Evolutionary conservation across 495 filamentous ascomycete genomes (phyloP).

Genomic region (Hypoxylon rickii): DNA sequence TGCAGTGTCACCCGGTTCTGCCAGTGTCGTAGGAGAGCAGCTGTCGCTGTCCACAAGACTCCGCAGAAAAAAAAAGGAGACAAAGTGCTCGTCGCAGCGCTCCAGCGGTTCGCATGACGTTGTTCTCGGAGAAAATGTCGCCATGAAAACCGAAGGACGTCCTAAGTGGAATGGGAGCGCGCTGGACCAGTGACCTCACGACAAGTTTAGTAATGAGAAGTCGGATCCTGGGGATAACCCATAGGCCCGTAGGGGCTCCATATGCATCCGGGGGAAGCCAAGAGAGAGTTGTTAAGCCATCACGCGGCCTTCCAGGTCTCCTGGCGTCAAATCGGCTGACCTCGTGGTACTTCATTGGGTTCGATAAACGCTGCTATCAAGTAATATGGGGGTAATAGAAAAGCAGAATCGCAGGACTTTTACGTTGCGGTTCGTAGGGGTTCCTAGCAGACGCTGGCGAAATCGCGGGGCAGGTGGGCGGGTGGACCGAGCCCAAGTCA

Average conservation of each 20-base stretch:
- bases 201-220: constrained; percentile 35
- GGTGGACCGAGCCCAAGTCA: constrained; percentile 24
- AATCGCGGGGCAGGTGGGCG: constrained; percentile 37
- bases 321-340: constrained; percentile 41
- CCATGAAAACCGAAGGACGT: constrained; percentile 25
- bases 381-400: constrained; percentile 46
- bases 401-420: constrained; percentile 29
- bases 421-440: constrained; percentile 33
- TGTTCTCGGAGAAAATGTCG: constrained; percentile 35
- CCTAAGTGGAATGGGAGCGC: constrained; percentile 15
- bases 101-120: constrained; percentile 31
- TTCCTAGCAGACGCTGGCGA: constrained; percentile 26
- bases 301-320: constrained; percentile 34
- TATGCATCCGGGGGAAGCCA: constrained; percentile 24
- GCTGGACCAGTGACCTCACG: constrained; percentile 28
- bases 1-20: constrained; percentile 32
- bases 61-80: constrained; percentile 33
- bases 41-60: constrained; percentile 18
- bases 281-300: constrained; percentile 30
- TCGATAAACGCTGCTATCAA: constrained; percentile 38
- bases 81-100: constrained; percentile 21
- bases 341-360: constrained; percentile 34
- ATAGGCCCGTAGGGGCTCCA: constrained; percentile 16
- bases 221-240: constrained; percentile 13
- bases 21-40: not conserved